These are phyloP conservation scores for Phytophthora cactorum DNA, from an alignment of 352 stramenopile species.

Conservation along the genomic window DNA sequence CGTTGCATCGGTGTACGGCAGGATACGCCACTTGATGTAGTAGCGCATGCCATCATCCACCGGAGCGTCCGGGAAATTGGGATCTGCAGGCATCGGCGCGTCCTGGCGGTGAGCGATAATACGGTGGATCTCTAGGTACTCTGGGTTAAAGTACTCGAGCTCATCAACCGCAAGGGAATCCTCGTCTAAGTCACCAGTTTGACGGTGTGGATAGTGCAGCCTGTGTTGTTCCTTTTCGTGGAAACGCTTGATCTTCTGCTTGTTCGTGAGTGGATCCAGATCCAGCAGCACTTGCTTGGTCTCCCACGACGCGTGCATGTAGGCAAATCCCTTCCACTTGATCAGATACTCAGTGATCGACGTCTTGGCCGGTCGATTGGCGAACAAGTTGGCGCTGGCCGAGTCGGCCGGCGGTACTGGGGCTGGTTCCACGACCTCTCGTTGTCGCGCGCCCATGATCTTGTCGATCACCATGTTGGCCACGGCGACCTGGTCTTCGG, in stretches of 20 bases:
- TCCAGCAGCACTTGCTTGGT: conserved; percentile 72
- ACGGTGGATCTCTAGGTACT: conserved; percentile 91
- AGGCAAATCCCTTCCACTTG: conserved; percentile 92
- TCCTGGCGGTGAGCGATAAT: conserved; percentile 84
- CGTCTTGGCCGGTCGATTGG: conserved; percentile 40
- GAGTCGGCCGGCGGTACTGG: conserved; percentile 27
- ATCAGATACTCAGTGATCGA: conserved; percentile 84
- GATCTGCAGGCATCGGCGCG: conserved; percentile 52
- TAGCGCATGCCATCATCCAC: conserved; percentile 90
- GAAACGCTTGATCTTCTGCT: conserved; percentile 88
- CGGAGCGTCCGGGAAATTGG: conserved; percentile 60
- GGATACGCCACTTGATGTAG: conserved; percentile 88
- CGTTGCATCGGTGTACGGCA: conserved; percentile 87
- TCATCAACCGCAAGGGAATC: conserved; percentile 53
- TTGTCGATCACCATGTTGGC: conserved; percentile 88
- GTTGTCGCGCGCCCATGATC: conserved; percentile 82
- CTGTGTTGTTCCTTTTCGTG: conserved; percentile 79
- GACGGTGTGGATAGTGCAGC: conserved; percentile 52
- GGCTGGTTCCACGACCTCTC: conserved; percentile 42
- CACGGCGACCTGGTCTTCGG: conserved; percentile 4
- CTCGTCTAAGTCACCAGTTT: conserved; percentile 42
- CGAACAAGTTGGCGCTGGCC: conserved; percentile 49
- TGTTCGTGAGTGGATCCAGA: conserved; percentile 85
- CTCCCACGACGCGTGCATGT: conserved; percentile 91
- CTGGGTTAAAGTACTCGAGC: conserved; percentile 90